A percentile compares a stretch with the other conserved stretches of the same genome.
Conservation (phyloP, 306 rosid genomes). For the Glycine latifolia region DNA sequence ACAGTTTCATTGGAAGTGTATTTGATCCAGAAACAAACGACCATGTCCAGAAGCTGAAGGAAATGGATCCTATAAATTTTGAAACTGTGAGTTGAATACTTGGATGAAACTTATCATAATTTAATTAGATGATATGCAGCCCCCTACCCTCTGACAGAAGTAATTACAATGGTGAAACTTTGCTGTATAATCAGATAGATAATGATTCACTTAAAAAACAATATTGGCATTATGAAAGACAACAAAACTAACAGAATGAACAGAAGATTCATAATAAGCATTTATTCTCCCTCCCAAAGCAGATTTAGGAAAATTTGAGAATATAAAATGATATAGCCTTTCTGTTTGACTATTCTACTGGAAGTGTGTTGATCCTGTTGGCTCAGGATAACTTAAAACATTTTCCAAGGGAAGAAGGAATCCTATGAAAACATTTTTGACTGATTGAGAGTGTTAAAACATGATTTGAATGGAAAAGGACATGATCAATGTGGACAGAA, state of each 20-base stretch:
- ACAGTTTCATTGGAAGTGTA: conserved; percentile 46
- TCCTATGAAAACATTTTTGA: not conserved
- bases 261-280: not conserved
- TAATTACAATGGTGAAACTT: not conserved
- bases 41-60: conserved; percentile 77
- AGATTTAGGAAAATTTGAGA: conserved; percentile 10
- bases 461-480: conserved; percentile 20
- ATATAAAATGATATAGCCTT: not conserved
- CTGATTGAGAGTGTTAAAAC: conserved; percentile 4
- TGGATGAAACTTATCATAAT: not conserved
- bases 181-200: conserved; percentile 13
- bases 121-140: not conserved
- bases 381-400: not conserved
- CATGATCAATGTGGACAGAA: conserved; percentile 8
- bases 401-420: conserved; percentile 8
- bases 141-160: not conserved
- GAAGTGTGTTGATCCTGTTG: not conserved
- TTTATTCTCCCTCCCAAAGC: not conserved
- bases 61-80: conserved; percentile 87
- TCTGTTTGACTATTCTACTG: not conserved
- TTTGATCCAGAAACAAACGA: conserved; percentile 78
- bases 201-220: not conserved
- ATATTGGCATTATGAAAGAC: not conserved
- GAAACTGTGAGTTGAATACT: conserved; percentile 70
- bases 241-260: not conserved